Conservation (phyloP, 2,329 filamentous ascomycete genomes). For the Iodosphaeria phyllophila region DNA sequence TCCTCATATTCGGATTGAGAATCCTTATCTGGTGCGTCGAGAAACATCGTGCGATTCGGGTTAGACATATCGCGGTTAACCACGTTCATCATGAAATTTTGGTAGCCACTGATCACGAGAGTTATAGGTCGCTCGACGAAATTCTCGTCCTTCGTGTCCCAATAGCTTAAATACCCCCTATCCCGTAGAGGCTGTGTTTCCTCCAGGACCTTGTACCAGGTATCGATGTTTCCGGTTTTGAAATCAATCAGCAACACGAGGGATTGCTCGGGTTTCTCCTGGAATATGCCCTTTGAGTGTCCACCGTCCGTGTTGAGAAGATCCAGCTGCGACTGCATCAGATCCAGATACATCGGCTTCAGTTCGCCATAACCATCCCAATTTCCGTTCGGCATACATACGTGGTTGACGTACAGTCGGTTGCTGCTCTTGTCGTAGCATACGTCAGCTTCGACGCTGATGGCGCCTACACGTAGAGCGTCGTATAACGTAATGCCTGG, state of each 20-base stretch:
- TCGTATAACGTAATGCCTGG: too few relatives aligned
- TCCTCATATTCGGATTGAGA: too few relatives aligned
- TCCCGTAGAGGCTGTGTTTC: conserved; percentile 40
- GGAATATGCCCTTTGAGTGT: conserved; percentile 48
- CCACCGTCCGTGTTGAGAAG: too few relatives aligned
- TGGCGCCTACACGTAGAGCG: too few relatives aligned
- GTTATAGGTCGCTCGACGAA: conserved; percentile 40
- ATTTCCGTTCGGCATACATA: too few relatives aligned
- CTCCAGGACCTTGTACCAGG: conserved; percentile 30
- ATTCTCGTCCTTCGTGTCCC: conserved; percentile 27
- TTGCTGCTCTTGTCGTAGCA: too few relatives aligned
- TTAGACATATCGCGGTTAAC: conserved; percentile 40
- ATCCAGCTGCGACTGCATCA: too few relatives aligned
- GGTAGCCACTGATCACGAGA: conserved; percentile 48
- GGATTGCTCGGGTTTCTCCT: conserved; percentile 29
- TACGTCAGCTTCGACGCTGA: too few relatives aligned
- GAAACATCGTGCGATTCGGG: conserved; percentile 9
- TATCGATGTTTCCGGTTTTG: conserved; percentile 35
- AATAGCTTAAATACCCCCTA: conserved; percentile 35
- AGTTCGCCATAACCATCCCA: too few relatives aligned
- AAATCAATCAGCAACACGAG: conserved; percentile 50
- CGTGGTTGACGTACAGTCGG: too few relatives aligned
- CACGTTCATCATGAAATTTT: conserved; percentile 29
- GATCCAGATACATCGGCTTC: too few relatives aligned
- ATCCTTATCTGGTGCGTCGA: conserved; percentile 1